A percentile compares a stretch with the other conserved stretches of the same genome.
Conservation (phyloP, 2,329 filamentous ascomycete genomes). For the Amphichorda felina region DNA sequence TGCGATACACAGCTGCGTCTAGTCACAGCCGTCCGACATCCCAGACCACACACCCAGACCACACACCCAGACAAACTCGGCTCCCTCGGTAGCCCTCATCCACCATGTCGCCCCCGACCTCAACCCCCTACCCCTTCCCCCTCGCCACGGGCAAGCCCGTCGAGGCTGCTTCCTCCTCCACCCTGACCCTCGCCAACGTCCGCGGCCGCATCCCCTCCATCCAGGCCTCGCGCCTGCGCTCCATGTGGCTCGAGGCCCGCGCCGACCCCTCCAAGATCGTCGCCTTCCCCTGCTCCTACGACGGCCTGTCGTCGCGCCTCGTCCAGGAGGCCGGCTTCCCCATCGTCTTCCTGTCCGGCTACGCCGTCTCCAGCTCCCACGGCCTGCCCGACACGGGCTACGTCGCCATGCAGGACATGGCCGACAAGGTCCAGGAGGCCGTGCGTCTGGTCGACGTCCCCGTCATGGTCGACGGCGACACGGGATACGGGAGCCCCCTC, state of each 20-base stretch:
- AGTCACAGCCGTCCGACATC: no score
- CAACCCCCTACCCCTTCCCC: slow-evolving; percentile 18
- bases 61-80: no score
- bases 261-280: slow-evolving; percentile 28
- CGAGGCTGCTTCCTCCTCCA: slow-evolving; percentile 4
- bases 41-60: no score
- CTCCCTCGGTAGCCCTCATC: no score
- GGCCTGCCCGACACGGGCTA: slow-evolving; percentile 35
- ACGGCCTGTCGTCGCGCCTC: slow-evolving; percentile 28
- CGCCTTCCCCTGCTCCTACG: slow-evolving; percentile 28
- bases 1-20: no score
- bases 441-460: slow-evolving; percentile 23
- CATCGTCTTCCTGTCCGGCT: slow-evolving; percentile 29
- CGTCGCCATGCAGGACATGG: slow-evolving; percentile 33
- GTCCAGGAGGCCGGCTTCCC: slow-evolving; percentile 33
- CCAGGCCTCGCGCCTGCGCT: slow-evolving; percentile 23
- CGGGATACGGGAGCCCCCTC: slow-evolving; percentile 33
- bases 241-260: slow-evolving; percentile 26
- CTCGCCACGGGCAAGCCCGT: not conserved
- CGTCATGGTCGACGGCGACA: slow-evolving; percentile 32
- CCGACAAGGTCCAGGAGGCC: slow-evolving; percentile 29
- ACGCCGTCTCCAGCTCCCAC: slow-evolving; percentile 24
- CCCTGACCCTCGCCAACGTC: slow-evolving; percentile 12
- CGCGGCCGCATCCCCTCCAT: slow-evolving; percentile 22
- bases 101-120: no score